Conservation (phyloP, 352 stramenopile species). For the Phytophthora uliginosa region DNA sequence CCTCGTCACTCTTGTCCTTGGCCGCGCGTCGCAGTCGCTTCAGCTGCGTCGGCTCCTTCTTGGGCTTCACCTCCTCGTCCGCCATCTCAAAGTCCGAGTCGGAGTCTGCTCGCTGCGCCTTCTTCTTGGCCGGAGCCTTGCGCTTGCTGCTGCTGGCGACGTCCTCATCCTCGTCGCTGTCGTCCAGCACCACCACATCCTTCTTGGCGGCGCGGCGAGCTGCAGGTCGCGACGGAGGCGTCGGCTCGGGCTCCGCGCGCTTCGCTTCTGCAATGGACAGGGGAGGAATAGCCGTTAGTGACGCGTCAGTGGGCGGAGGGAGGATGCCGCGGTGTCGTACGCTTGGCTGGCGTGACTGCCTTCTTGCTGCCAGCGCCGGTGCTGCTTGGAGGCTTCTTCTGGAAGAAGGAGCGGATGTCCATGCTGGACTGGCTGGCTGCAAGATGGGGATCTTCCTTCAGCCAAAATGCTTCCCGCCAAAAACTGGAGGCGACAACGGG, state of each 20-base stretch:
- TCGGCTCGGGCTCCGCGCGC: slow-evolving; percentile 41
- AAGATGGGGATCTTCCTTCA: slow-evolving; percentile 27
- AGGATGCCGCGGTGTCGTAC: slow-evolving; percentile 18
- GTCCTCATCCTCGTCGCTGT: slow-evolving; percentile 60
- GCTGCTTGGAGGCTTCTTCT: slow-evolving; percentile 49
- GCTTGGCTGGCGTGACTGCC: slow-evolving; percentile 29
- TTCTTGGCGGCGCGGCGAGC: slow-evolving; percentile 43
- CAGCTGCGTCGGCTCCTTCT: slow-evolving; percentile 18
- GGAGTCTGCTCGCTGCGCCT: slow-evolving; percentile 27
- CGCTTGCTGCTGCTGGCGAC: slow-evolving; percentile 13
- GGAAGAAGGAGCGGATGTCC: slow-evolving; percentile 92
- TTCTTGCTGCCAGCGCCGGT: slow-evolving; percentile 36
- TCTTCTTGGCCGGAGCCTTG: slow-evolving; percentile 41
- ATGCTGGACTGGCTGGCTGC: slow-evolving; percentile 29
- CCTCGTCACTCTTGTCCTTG: slow-evolving; percentile 20
- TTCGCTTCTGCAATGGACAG: slow-evolving; percentile 19
- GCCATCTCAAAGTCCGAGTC: slow-evolving; percentile 58
- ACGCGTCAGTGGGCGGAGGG: not conserved
- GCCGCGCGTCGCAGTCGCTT: slow-evolving; percentile 24
- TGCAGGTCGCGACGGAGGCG: slow-evolving; percentile 27
- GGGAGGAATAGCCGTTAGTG: slow-evolving; percentile 3
- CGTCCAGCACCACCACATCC: slow-evolving; percentile 62
- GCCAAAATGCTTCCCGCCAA: slow-evolving; percentile 29
- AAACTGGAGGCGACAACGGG: slow-evolving; percentile 7
- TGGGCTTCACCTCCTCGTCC: slow-evolving; percentile 27